Evolutionary conservation across 257 asterid species (phyloP), one percentile per base, ranked within the genome.

Genomic region (Verbascum thapsus): DNA sequence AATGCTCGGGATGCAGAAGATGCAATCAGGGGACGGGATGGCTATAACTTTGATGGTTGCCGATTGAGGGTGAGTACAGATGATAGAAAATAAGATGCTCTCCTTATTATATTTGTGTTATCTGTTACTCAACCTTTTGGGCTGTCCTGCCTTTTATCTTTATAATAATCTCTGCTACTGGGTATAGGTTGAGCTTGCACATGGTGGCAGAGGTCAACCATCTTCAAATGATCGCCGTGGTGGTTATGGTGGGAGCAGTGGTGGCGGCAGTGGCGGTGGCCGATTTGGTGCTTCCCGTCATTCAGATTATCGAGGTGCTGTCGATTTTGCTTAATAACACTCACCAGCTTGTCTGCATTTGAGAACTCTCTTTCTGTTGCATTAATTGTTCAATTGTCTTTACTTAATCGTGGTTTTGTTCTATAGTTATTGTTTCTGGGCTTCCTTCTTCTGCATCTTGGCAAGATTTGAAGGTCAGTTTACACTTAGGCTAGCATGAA

Each of bases 371-470:
- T 42, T 38, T 62, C 12, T 17, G 39, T 41, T 62, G 54, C 68
- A 39, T 15, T 13, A 3, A 57, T 20, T 12, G 71, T 12, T 49
- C 4, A 26, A 26, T 1, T 26, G 34, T 41, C 32, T 58, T 58
- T 61, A 32, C 62, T 19, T 37, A 40, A 38, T 40, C 64, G 5
- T 68, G 22, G 8, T 53, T 62, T 10, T 56, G 9, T 69, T 26
- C 59, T 68, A 22, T 74, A 94, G 99, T 90, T 74, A 67, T 94
- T 71, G 88, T 94, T 6, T 98, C 95, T 41, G 95, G 95, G 47
- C 98, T 94, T 72, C 99, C 99, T 49, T 90, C 97, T 59, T 94
- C 99, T 68, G 99, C 99, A 45, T 94, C 99, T 42, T 94, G 99
- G 99, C 99, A 94, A 75, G 99, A 94, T 82, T 73, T 94, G 83